Base-by-base conservation (phyloP, 2,329 filamentous ascomycete genomes). In the Zymoseptoria passerinii region DNA sequence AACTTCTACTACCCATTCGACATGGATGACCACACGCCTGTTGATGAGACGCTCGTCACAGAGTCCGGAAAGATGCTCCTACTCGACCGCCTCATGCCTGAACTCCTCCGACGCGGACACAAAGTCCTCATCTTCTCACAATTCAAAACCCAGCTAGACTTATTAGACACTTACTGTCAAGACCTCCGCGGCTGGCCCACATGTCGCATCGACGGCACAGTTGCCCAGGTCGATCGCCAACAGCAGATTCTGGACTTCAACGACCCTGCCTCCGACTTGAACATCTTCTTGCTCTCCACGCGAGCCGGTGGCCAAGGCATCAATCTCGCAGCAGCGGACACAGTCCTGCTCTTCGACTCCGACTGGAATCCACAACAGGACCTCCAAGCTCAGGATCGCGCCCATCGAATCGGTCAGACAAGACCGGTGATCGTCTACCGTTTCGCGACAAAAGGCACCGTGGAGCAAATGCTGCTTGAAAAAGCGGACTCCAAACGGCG, bases 361-460 rank as follows among this genome's bases (percentile, higher is more conserved):
- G 84, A 96, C 68, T 96, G 92, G 85, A 99, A 99, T 67, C 94
- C 94, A 0, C 94, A 99, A 71, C 92, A 96, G 70, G 94, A 99
- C 72, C 79, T 99, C 0, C 94, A 99, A 70, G 94, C 94, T 0
- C 94, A 97, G 74, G 94, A 99, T 69, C 89, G 94, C 4, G 91
- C 90, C 0, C 94, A 99, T 71, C 85, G 94, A 10, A 97, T 99
- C 62, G 94, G 94, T 0, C 94, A 99, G 72, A 96, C 86, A 0
- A 82, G 87, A 2, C 94, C 94, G 0, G 94, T 99, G 0, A 84
- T 99, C 19, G 88, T 99, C 0, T 99, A 95, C 73, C 87, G 94
- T 1, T 85, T 99, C 35, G 92, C 94, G 0, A 99, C 94, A 0
- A 91, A 92, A 67, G 89, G 88, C 8, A 97, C 94, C 0, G 90